Evolutionary conservation across 495 filamentous ascomycete genomes (phyloP), one percentile per base, ranked within the genome.

Genomic region (Penicillium samsonianum): DNA sequence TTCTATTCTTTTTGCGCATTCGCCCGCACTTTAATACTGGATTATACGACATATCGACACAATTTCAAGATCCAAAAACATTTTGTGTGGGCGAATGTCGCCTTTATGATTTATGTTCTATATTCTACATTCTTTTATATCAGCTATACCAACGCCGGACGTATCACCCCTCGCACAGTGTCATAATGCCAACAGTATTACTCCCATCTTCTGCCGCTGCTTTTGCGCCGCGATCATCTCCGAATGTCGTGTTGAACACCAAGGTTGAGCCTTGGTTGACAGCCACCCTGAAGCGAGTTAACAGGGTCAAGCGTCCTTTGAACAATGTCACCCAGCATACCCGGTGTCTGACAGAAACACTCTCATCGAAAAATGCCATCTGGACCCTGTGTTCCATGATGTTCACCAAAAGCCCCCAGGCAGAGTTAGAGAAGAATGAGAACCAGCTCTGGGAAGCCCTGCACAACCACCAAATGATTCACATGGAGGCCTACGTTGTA

Each of bases 221-320:
- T 63, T 99, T 98, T 79, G 94, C 95, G 62, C 92, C 95, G 59
- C 85, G 94, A 59, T 90, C 91, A 3, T 88, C 91, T n/a, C 91
- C 93, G 58, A 99, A 92, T 69, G 88, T 99, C 61, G 94, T 99
- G 62, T 80, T 99, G 63, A 90, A 87, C 65, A 88, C 86, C 65
- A 96, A 92, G 80, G 90, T 98, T 64, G 94, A 96, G 79, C 90
- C 92, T 53, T 99, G 95, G 93, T 82, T 99, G 74, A 99, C 94
- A 6, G 88, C 90, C 61, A 96, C 95, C 19, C 79, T 99, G 64
- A 99, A 99, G 80, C 87, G 94, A 71, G 92, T 96, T 76, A 98
- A 97, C 81, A 86, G 90, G 59, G 85, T 98, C 73, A 99, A 99
- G 84, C 88, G 95, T 65, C 94, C 94, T 63, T 79, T 99, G 70